Conservation (phyloP, 306 rosid species). For the Urtica urens region DNA sequence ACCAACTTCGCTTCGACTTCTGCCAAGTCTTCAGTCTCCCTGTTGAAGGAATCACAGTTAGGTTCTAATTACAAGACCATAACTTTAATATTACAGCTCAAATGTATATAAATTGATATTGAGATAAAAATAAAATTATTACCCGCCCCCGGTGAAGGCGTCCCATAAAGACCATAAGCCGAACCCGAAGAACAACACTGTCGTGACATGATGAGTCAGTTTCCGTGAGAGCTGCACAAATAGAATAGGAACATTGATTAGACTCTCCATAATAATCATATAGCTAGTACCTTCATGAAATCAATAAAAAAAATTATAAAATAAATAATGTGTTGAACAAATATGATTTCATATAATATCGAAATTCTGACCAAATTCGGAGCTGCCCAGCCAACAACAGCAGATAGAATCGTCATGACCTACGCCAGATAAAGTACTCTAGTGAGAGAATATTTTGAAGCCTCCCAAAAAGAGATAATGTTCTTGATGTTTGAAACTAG, state of each 20-base stretch:
- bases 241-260: slow-evolving; percentile 4
- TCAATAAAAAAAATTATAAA: background rate
- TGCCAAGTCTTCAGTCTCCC: slow-evolving; percentile 76
- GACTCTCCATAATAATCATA: background rate
- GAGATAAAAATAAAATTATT: slow-evolving; percentile 14
- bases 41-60: slow-evolving; percentile 28
- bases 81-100: slow-evolving; percentile 1
- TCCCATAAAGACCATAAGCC: slow-evolving; percentile 92
- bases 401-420: slow-evolving; percentile 98
- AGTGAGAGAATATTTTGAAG: background rate
- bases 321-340: background rate
- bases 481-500: background rate
- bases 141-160: slow-evolving; percentile 65
- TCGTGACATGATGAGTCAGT: slow-evolving; percentile 79
- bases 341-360: background rate
- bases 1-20: slow-evolving; percentile 95
- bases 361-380: slow-evolving; percentile 65
- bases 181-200: slow-evolving; percentile 69
- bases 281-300: slow-evolving; percentile 1
- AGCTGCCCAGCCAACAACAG: slow-evolving; percentile 90
- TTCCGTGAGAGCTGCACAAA: slow-evolving; percentile 63
- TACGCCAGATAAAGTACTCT: slow-evolving; percentile 18
- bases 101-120: slow-evolving; percentile 1
- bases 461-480: background rate
- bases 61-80: slow-evolving; percentile 1